phyloP scores from a whole-genome alignment of 2,329 filamentous ascomycete species.

The Ciborinia camelliae region DNA sequence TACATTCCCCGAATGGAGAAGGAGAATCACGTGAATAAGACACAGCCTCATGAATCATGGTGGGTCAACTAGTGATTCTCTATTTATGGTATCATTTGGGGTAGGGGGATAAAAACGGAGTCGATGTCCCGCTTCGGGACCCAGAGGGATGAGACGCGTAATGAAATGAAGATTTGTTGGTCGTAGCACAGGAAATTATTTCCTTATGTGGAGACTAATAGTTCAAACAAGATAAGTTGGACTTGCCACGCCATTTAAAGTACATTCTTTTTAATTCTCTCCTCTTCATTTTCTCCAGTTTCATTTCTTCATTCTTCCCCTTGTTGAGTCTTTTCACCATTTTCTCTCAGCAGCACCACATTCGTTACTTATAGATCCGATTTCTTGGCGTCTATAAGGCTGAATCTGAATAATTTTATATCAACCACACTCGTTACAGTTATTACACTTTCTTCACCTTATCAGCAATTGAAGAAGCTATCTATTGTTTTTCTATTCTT shows the following conservation, averaged over 20 bases:
- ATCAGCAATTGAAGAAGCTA: neutral
- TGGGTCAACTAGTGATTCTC: constrained; percentile 7
- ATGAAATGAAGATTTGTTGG: neutral
- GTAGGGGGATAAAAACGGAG: neutral
- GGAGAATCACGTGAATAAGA: neutral
- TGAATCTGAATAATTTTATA: constrained; percentile 3
- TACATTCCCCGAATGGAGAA: neutral
- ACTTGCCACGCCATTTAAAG: constrained; percentile 11
- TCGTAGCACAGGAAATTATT: constrained; percentile 9
- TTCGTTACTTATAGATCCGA: constrained; percentile 9
- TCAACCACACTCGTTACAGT: constrained; percentile 6
- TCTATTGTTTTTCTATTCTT: neutral
- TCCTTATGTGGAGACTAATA: constrained; percentile 6
- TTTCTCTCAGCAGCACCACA: constrained; percentile 1
- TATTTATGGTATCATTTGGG: constrained; percentile 14
- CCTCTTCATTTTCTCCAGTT: neutral
- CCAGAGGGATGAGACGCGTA: constrained; percentile 13
- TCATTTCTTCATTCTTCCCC: neutral
- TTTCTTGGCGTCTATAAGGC: constrained; percentile 15
- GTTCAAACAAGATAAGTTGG: constrained; percentile 10
- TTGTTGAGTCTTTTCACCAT: neutral
- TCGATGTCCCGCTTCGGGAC: neutral
- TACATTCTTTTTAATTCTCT: neutral
- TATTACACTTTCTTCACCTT: neutral
- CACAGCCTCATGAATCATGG: neutral